phyloP scores from a whole-genome alignment of 2,329 filamentous ascomycete species.

The Diplocarpon rosae region DNA sequence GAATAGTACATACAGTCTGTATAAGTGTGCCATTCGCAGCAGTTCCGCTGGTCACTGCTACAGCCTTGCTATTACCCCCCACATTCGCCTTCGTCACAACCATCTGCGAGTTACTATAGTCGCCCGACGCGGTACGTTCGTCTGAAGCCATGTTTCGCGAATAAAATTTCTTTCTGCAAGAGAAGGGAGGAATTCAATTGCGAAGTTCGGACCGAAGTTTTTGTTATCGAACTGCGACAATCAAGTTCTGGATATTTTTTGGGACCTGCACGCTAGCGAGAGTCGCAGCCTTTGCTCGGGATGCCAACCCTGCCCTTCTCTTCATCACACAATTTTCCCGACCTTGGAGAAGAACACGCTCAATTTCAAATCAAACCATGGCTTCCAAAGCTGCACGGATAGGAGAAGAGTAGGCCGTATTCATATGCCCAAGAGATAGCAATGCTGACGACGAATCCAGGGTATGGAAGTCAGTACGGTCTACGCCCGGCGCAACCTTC shows the following conservation, averaged over 20 bases:
- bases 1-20: slow-evolving; percentile 45
- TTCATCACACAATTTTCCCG: background rate
- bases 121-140: slow-evolving; percentile 81
- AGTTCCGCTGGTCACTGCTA: slow-evolving; percentile 45
- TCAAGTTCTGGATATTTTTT: slow-evolving; percentile 4
- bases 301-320: background rate
- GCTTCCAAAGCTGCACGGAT: slow-evolving; percentile 57
- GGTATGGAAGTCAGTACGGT: slow-evolving; percentile 29
- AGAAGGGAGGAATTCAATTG: too few species aligned
- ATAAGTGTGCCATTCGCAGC: slow-evolving; percentile 51
- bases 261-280: background rate
- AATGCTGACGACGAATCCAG: slow-evolving; percentile 22
- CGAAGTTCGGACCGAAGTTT: too few species aligned
- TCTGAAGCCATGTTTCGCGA: slow-evolving; percentile 63
- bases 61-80: slow-evolving; percentile 36
- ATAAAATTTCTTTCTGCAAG: background rate
- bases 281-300: background rate
- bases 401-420: slow-evolving; percentile 57
- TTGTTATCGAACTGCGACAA: background rate
- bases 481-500: background rate
- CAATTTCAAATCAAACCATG: slow-evolving; percentile 1
- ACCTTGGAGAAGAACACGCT: background rate
- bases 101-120: slow-evolving; percentile 68
- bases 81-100: slow-evolving; percentile 83
- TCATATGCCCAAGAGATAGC: background rate